Conservation (phyloP, 2,329 filamentous ascomycete genomes). For the Lachnellula hyalina region DNA sequence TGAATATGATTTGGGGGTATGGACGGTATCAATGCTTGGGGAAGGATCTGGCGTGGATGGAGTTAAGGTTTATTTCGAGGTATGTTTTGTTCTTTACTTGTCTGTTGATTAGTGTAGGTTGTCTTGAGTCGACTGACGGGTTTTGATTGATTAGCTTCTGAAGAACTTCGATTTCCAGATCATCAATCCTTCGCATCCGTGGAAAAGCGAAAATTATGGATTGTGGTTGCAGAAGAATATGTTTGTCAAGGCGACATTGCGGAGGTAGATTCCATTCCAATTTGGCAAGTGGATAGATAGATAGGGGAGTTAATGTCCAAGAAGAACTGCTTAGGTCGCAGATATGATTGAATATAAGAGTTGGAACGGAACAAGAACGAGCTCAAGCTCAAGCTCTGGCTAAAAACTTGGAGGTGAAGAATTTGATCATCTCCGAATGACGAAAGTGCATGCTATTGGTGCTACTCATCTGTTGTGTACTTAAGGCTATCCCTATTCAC, state of each 20-base stretch:
- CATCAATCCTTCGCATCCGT: conserved; percentile 13
- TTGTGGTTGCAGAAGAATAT: conserved; percentile 11
- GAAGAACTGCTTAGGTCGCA: too few species aligned
- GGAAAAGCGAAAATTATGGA: conserved; percentile 10
- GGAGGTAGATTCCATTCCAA: too few species aligned
- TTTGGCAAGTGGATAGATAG: too few species aligned
- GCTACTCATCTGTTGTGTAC: too few species aligned
- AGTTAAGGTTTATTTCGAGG: conserved; percentile 45
- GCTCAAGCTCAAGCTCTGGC: too few species aligned
- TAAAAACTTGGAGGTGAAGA: too few species aligned
- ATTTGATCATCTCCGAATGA: too few species aligned
- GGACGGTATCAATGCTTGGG: conserved; percentile 43
- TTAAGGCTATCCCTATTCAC: too few species aligned
- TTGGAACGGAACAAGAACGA: too few species aligned
- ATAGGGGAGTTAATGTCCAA: too few species aligned
- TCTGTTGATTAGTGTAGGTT: neutral
- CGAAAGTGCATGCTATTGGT: too few species aligned
- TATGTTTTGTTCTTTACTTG: conserved; percentile 26
- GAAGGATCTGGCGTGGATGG: conserved; percentile 43
- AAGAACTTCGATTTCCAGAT: conserved; percentile 14
- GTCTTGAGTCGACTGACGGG: neutral
- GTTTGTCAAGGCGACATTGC: conserved; percentile 10
- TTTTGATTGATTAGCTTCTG: neutral
- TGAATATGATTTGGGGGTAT: conserved; percentile 41
- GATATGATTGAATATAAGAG: too few species aligned